Evolutionary conservation across 2,329 filamentous ascomycete species (phyloP).

Genomic region (Beauveria varroae): DNA sequence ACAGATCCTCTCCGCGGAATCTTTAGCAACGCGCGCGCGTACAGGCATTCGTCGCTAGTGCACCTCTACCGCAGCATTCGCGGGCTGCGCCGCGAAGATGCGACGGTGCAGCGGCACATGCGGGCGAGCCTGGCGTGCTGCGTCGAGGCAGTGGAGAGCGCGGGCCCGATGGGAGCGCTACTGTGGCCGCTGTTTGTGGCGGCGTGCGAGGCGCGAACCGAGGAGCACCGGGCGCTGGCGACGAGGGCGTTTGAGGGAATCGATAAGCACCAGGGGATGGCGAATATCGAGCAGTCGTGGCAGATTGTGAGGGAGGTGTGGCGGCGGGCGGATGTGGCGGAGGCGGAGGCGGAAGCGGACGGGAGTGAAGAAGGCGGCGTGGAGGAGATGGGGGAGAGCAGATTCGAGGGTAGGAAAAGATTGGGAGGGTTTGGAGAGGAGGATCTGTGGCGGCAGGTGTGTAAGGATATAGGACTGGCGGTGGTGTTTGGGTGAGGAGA

Average conservation of each 20-base stretch:
- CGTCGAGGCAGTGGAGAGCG: conserved; percentile 44
- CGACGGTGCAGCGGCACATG: conserved; percentile 46
- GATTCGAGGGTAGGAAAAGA: not conserved
- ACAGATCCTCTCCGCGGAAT: conserved; percentile 42
- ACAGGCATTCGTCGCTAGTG: conserved; percentile 50
- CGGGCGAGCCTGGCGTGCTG: conserved; percentile 46
- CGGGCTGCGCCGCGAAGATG: conserved; percentile 36
- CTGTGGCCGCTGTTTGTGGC: conserved; percentile 60
- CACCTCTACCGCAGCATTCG: conserved; percentile 51
- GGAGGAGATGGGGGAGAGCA: not conserved
- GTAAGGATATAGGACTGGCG: conserved; percentile 49
- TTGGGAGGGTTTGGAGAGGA: conserved; percentile 3
- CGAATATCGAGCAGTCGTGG: conserved; percentile 56
- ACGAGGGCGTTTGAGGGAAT: conserved; percentile 44
- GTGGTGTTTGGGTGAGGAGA: conserved; percentile 50
- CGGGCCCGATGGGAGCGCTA: conserved; percentile 55
- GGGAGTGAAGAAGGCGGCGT: conserved; percentile 13
- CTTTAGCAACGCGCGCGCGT: conserved; percentile 52
- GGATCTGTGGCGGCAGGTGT: conserved; percentile 50
- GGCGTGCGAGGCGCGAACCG: conserved; percentile 48
- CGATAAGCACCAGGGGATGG: conserved; percentile 54
- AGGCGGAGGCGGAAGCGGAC: conserved; percentile 7
- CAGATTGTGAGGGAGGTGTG: conserved; percentile 55
- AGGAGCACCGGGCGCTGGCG: conserved; percentile 44
- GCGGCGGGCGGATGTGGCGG: conserved; percentile 38